phyloP scores from a whole-genome alignment of 495 filamentous ascomycete species.

The Copromyces sp. region DNA sequence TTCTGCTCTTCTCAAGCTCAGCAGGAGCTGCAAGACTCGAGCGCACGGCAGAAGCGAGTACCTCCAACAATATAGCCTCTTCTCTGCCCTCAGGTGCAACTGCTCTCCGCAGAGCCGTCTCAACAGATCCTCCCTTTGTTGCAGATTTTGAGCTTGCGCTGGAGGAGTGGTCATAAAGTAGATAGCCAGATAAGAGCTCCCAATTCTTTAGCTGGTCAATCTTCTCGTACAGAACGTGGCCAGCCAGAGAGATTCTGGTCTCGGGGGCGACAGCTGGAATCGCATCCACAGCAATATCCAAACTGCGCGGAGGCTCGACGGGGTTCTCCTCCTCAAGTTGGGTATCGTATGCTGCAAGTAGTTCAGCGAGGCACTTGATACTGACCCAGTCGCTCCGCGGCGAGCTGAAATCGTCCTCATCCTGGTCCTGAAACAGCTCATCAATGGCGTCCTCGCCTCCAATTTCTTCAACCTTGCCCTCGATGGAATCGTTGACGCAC shows the following conservation, averaged over 20 bases:
- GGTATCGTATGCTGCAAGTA: constrained; percentile 66
- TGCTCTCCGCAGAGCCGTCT: constrained; percentile 48
- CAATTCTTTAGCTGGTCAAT: constrained; percentile 71
- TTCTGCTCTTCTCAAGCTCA: constrained; percentile 54
- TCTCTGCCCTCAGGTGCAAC: constrained; percentile 69
- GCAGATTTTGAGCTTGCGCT: constrained; percentile 32
- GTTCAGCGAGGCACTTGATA: constrained; percentile 80
- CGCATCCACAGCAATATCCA: constrained; percentile 36
- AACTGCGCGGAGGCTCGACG: constrained; percentile 25
- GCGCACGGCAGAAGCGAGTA: constrained; percentile 71
- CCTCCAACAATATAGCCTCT: constrained; percentile 75
- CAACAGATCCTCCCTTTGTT: constrained; percentile 33
- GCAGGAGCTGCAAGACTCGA: constrained; percentile 48
- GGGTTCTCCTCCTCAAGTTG: constrained; percentile 36
- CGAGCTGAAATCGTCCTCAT: constrained; percentile 60
- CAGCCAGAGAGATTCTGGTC: constrained; percentile 75
- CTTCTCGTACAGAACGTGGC: constrained; percentile 72
- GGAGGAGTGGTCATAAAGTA: constrained; percentile 81
- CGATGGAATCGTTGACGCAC: constrained; percentile 71
- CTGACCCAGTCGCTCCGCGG: constrained; percentile 79
- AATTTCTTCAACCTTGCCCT: constrained; percentile 71
- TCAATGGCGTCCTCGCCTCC: constrained; percentile 46
- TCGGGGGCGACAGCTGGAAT: constrained; percentile 51
- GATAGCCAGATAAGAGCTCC: constrained; percentile 80
- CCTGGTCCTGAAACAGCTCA: constrained; percentile 65